phyloP scores from a whole-genome alignment of 805 yeast species.

The Barnettozyma sucrosica region DNA sequence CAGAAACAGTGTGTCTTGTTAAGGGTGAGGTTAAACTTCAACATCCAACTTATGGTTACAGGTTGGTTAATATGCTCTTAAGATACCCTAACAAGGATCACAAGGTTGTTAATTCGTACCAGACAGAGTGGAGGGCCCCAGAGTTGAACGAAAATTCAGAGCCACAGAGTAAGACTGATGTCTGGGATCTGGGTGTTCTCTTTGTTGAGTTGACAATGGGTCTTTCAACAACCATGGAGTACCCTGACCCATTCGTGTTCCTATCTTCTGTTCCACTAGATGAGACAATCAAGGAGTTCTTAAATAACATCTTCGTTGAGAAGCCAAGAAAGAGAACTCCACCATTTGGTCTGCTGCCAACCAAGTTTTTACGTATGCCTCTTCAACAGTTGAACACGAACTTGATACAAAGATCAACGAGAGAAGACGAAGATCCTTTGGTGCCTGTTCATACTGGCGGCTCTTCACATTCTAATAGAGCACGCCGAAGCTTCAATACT shows the following conservation, averaged over 20 bases:
- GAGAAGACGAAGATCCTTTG: conserved; percentile 15
- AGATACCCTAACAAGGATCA: conserved; percentile 32
- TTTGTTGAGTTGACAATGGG: conserved; percentile 66
- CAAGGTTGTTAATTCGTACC: conserved; percentile 18
- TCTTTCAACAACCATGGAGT: conserved; percentile 3
- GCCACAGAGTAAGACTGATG: conserved; percentile 78
- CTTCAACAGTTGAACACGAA: conserved; percentile 36
- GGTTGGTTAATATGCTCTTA: conserved; percentile 36
- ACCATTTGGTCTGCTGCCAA: conserved; percentile 79
- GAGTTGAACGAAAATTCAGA: conserved; percentile 44
- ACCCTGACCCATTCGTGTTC: conserved; percentile 37
- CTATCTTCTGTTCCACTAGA: conserved; percentile 43
- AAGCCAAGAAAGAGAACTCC: conserved; percentile 70
- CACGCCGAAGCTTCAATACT: conserved; percentile 36
- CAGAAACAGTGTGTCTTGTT: conserved; percentile 51
- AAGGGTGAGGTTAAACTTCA: conserved; percentile 53
- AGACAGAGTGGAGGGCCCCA: conserved; percentile 69
- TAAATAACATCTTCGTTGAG: conserved; percentile 57
- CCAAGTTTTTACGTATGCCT: conserved; percentile 73
- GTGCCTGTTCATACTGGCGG: conserved; percentile 26
- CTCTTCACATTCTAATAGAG: conserved; percentile 16
- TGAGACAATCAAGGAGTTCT: conserved; percentile 57
- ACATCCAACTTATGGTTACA: conserved; percentile 54
- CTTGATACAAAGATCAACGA: conserved; percentile 12
- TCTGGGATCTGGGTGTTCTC: conserved; percentile 87